phyloP scores from a whole-genome alignment of 75 land plant species.

The Pinus albicaulis region DNA sequence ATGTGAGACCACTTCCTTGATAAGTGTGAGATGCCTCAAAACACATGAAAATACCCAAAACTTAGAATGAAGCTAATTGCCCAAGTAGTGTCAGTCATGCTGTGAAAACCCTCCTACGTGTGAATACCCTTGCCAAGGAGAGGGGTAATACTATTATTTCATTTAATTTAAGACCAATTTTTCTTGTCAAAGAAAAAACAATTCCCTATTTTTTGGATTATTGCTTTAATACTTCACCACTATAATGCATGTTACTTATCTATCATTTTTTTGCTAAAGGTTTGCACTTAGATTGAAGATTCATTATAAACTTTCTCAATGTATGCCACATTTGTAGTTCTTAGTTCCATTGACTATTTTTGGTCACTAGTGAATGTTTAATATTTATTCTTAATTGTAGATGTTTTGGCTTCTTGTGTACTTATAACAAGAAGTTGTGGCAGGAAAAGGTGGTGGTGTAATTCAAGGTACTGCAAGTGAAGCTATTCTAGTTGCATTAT shows the following conservation, averaged over 20 bases:
- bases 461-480: constrained; percentile 96
- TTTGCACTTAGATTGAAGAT: background rate
- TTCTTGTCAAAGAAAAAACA: too few relatives aligned
- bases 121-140: too few relatives aligned
- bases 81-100: too few relatives aligned
- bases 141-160: background rate
- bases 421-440: background rate
- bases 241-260: background rate
- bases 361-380: background rate
- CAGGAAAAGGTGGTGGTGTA: constrained; percentile 83
- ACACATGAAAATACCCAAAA: too few relatives aligned
- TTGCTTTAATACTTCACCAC: background rate
- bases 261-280: background rate
- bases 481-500: constrained; percentile 71
- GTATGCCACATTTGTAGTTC: background rate
- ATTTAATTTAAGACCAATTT: too few relatives aligned
- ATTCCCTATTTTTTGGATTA: too few relatives aligned
- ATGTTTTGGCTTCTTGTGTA: background rate
- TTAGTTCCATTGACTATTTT: background rate
- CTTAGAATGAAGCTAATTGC: too few relatives aligned
- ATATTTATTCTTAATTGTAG: background rate
- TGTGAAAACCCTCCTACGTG: too few relatives aligned
- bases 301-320: background rate
- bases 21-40: too few relatives aligned
- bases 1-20: too few relatives aligned